Conservation (phyloP, 2,329 filamentous ascomycete genomes). For the Colletotrichum sp. region DNA sequence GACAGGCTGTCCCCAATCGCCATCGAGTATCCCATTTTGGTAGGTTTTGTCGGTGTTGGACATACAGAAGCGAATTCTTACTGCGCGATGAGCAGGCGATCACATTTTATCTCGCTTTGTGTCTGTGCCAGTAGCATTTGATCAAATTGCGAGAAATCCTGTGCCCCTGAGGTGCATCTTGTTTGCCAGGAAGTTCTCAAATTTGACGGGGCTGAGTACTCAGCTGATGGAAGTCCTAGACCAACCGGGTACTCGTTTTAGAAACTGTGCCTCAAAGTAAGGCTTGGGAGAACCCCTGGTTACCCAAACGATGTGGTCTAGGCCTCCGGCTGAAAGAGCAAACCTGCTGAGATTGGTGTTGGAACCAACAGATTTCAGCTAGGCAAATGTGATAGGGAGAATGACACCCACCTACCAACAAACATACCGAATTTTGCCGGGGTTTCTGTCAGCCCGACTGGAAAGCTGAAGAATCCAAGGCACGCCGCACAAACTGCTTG, state of each 20-base stretch:
- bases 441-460: not conserved
- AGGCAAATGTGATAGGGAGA: not conserved
- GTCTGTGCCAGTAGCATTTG: fast-evolving
- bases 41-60: not conserved
- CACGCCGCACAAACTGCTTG: not conserved
- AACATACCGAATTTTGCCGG: not conserved
- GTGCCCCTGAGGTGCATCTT: not conserved
- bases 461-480: not conserved
- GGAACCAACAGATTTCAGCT: not conserved
- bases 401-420: not conserved
- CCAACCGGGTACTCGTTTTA: not conserved
- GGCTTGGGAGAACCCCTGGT: not conserved
- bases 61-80: fast-evolving
- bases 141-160: not conserved
- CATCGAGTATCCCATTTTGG: not conserved
- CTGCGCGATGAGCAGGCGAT: not conserved
- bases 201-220: not conserved
- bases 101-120: fast-evolving
- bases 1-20: fast-evolving
- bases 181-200: not conserved
- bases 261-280: not conserved
- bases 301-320: not conserved
- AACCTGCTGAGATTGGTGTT: not conserved
- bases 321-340: not conserved
- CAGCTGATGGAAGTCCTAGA: not conserved